These are phyloP conservation scores for Pythium scleroteichum DNA, from an alignment of 352 stramenopile species.

Conservation along the genomic window DNA sequence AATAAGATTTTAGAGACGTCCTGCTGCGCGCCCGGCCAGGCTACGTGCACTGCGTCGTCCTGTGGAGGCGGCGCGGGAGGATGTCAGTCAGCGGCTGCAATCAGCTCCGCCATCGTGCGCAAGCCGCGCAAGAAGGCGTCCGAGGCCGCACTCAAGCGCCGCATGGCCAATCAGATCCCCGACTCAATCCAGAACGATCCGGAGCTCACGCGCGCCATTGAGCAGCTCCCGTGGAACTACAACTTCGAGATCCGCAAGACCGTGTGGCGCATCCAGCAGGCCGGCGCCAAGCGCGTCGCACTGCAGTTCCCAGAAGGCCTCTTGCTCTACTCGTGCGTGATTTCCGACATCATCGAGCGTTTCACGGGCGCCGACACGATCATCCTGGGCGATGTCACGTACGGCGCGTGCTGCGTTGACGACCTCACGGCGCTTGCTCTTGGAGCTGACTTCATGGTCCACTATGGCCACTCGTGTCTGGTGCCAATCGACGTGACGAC, in stretches of 20 bases:
- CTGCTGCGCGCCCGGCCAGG: constrained; percentile 7
- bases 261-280: constrained; percentile 93
- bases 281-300: constrained; percentile 90
- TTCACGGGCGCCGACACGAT: constrained; percentile 92
- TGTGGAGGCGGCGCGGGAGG: constrained; percentile 6
- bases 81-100: constrained; percentile 11
- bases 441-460: constrained; percentile 97
- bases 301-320: constrained; percentile 99
- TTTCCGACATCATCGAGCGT: constrained; percentile 98
- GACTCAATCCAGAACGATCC: constrained; percentile 89
- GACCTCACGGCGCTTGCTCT: constrained; percentile 96
- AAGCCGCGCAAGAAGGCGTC: constrained; percentile 64
- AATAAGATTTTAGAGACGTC: background rate
- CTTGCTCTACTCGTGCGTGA: constrained; percentile 96
- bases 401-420: constrained; percentile 99
- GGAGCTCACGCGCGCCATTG: constrained; percentile 91
- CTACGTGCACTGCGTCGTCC: background rate
- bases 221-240: constrained; percentile 97
- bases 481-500: constrained; percentile 96
- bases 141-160: constrained; percentile 52
- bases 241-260: constrained; percentile 99
- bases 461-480: constrained; percentile 99
- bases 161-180: constrained; percentile 89
- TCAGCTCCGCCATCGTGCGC: constrained; percentile 30
- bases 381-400: constrained; percentile 98